Conservation (phyloP, 2,329 filamentous ascomycete species). For the Cadophora luteo-olivacea region DNA sequence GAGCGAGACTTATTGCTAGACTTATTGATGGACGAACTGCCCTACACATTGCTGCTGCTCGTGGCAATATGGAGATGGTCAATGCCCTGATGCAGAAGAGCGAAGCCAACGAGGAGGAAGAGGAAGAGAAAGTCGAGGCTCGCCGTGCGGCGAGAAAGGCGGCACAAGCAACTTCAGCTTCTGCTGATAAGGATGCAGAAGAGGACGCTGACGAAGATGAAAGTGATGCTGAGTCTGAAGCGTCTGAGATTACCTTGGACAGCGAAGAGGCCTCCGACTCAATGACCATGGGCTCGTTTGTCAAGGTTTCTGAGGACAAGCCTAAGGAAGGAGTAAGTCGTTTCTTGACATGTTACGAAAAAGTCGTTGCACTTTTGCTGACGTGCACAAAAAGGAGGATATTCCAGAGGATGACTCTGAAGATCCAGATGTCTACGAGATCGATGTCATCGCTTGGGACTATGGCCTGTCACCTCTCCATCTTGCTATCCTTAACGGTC, state of each 20-base stretch:
- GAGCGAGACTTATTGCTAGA: conserved; percentile 75
- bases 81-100: conserved; percentile 77
- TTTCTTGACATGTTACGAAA: background rate
- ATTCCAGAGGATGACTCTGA: conserved; percentile 63
- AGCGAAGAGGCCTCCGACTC: conserved; percentile 48
- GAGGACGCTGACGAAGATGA: conserved; percentile 44
- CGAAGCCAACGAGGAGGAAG: conserved; percentile 72
- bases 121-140: conserved; percentile 62
- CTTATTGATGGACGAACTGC: conserved; percentile 82
- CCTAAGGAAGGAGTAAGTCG: conserved; percentile 57
- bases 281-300: conserved; percentile 73
- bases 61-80: conserved; percentile 73
- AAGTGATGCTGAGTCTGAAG: conserved; percentile 48
- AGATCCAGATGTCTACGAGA: conserved; percentile 80
- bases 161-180: conserved; percentile 6
- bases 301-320: conserved; percentile 64
- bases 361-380: background rate
- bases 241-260: conserved; percentile 40
- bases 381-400: conserved; percentile 51
- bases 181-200: background rate
- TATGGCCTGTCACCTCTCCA: conserved; percentile 76
- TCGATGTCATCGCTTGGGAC: conserved; percentile 84
- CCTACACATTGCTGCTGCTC: conserved; percentile 79
- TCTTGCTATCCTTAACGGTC: conserved; percentile 76
- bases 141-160: conserved; percentile 42